These are phyloP conservation scores for Lactarius pseudohatsudake DNA, from an alignment of 768 basidiomycete species.

Conservation along the genomic window DNA sequence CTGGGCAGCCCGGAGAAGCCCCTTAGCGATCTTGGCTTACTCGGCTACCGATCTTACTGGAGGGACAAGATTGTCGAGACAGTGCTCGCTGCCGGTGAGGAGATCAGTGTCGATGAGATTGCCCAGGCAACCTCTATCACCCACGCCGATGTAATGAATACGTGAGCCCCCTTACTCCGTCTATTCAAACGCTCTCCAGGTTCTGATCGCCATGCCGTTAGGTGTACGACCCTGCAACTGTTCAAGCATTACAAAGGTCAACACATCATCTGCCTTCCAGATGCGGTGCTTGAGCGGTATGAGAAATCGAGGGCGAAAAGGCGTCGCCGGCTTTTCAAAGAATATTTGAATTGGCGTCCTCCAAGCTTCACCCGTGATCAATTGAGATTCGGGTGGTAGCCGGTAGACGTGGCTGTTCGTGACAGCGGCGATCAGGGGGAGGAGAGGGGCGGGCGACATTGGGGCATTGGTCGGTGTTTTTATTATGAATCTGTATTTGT, in stretches of 20 bases:
- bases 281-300: conserved; percentile 87
- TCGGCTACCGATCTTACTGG: conserved; percentile 96
- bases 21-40: conserved; percentile 87
- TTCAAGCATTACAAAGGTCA: conserved; percentile 97
- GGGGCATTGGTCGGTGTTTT: not conserved
- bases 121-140: conserved; percentile 94
- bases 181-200: not conserved
- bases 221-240: conserved; percentile 90
- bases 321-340: conserved; percentile 74
- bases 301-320: conserved; percentile 80
- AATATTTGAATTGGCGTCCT: conserved; percentile 89
- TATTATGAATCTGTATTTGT: conserved; percentile 17
- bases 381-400: conserved; percentile 64
- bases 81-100: conserved; percentile 64
- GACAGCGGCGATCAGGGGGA: conserved; percentile 21
- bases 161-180: conserved; percentile 56
- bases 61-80: conserved; percentile 94
- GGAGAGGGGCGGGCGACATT: not conserved
- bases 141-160: conserved; percentile 96
- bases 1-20: conserved; percentile 98
- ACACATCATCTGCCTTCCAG: conserved; percentile 90
- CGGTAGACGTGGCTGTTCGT: conserved; percentile 20
- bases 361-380: conserved; percentile 91
- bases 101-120: conserved; percentile 94
- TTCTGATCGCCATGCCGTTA: conserved; percentile 36